Conservation (phyloP, 2,329 filamentous ascomycete species). For the Ophiostoma novo-ulmi region DNA sequence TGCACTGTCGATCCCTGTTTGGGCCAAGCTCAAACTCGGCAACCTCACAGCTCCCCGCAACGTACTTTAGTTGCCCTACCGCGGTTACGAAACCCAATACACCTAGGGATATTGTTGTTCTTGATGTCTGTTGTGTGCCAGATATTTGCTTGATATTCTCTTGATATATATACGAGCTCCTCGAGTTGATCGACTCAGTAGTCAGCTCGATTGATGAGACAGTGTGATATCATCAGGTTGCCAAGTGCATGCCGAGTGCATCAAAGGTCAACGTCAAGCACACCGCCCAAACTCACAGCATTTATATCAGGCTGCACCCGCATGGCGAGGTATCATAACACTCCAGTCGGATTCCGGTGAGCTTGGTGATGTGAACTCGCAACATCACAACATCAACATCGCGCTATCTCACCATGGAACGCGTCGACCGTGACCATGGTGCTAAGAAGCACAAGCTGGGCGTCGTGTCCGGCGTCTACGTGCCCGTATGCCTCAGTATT, state of each 20-base stretch:
- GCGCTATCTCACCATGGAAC: slow-evolving; percentile 33
- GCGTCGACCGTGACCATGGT: slow-evolving; percentile 25
- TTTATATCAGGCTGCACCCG: background rate
- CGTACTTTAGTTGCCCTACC: background rate
- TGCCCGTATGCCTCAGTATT: slow-evolving; percentile 84
- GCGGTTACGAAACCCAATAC: background rate
- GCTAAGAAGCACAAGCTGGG: slow-evolving; percentile 59
- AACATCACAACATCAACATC: background rate
- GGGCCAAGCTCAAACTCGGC: slow-evolving; percentile 10
- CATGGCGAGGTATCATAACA: background rate
- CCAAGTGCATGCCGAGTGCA: background rate
- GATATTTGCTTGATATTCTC: background rate
- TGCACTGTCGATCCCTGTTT: slow-evolving; percentile 22
- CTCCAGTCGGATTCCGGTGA: background rate
- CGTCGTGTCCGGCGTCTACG: slow-evolving; percentile 73
- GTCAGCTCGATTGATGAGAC: background rate
- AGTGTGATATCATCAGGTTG: background rate
- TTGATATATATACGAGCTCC: background rate
- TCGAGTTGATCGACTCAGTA: background rate
- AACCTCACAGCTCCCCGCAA: slow-evolving; percentile 2
- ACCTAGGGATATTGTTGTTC: background rate
- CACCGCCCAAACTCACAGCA: background rate
- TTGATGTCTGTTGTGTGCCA: background rate
- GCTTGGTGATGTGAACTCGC: background rate
- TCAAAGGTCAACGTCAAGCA: background rate